Conservation (phyloP, 495 filamentous ascomycete genomes). For the Aspergillus conjunctus region DNA sequence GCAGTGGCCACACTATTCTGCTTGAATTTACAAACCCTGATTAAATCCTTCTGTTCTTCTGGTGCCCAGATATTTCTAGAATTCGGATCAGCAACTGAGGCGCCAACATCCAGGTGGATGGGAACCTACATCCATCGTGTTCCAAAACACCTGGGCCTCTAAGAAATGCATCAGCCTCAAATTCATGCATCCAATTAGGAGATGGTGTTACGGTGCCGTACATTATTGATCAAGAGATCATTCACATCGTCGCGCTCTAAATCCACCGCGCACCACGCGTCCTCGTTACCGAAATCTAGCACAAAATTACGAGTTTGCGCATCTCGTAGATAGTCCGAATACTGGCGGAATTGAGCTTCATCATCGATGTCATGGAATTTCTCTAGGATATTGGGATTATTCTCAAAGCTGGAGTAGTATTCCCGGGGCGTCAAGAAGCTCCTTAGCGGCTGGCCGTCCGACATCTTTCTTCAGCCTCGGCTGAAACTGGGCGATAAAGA, state of each 20-base stretch:
- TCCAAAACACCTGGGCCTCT: slow-evolving; percentile 47
- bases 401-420: slow-evolving; percentile 42
- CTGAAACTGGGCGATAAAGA: neutral
- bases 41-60: slow-evolving; percentile 56
- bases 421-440: slow-evolving; percentile 31
- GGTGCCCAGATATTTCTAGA: slow-evolving; percentile 73
- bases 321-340: slow-evolving; percentile 39
- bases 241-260: slow-evolving; percentile 49
- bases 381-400: slow-evolving; percentile 23
- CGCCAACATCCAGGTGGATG: neutral
- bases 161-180: slow-evolving; percentile 1
- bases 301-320: slow-evolving; percentile 62
- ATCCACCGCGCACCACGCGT: slow-evolving; percentile 64
- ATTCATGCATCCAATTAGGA: neutral
- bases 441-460: slow-evolving; percentile 15
- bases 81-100: neutral
- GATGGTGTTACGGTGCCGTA: slow-evolving; percentile 22
- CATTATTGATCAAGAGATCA: slow-evolving; percentile 35
- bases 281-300: slow-evolving; percentile 68
- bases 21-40: slow-evolving; percentile 40
- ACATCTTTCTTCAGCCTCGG: slow-evolving; percentile 17
- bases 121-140: slow-evolving; percentile 69
- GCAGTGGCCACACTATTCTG: neutral
- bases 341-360: slow-evolving; percentile 43
- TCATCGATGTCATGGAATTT: slow-evolving; percentile 61